Evolutionary conservation across 345 rosid species (phyloP).

Genomic region (Pistacia vera): DNA sequence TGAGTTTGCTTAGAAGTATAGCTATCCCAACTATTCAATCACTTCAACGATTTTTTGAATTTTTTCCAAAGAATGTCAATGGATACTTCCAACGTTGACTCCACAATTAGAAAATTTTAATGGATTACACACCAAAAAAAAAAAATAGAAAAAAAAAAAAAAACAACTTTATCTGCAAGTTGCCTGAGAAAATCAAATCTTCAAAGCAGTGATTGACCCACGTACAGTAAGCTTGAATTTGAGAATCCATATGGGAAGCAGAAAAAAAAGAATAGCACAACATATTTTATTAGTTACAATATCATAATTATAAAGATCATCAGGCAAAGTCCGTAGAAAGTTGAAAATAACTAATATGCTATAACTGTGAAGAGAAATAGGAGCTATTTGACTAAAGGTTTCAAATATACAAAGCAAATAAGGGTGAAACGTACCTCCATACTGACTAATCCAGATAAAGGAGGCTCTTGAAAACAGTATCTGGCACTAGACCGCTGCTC

Average conservation of each 20-base stretch:
- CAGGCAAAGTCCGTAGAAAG: background rate
- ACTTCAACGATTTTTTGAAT: background rate
- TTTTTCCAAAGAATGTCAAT: background rate
- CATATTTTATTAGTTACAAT: too few relatives aligned
- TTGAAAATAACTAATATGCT: background rate
- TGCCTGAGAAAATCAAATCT: background rate
- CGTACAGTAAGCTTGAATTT: background rate
- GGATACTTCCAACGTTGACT: too few relatives aligned
- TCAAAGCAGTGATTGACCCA: background rate
- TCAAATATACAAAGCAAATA: background rate
- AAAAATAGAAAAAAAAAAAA: background rate
- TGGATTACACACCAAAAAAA: too few relatives aligned
- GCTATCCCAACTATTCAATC: background rate
- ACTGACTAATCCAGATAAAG: conserved; percentile 27
- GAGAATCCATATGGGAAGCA: too few relatives aligned
- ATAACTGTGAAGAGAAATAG: background rate
- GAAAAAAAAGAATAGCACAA: too few relatives aligned
- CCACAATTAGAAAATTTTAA: background rate
- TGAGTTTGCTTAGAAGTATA: background rate
- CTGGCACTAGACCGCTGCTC: conserved; percentile 21
- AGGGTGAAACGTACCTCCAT: conserved; percentile 29
- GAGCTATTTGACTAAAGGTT: background rate
- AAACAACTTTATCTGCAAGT: background rate
- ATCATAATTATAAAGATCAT: too few relatives aligned
- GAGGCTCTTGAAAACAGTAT: conserved; percentile 27